Evolutionary conservation across 306 rosid genomes (phyloP).

Genomic region (Glycine latifolia): DNA sequence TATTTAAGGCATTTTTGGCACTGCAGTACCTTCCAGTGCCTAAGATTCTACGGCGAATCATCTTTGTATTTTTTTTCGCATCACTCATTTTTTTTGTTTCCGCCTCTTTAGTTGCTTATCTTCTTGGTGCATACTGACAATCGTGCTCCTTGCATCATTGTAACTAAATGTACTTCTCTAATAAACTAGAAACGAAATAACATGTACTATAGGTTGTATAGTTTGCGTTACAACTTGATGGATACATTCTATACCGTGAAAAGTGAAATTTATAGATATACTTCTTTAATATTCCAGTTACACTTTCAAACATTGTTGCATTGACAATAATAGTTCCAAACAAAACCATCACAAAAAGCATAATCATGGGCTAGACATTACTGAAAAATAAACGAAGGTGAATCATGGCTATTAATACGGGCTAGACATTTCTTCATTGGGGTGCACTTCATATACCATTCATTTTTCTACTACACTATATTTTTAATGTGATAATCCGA

Average conservation of each 20-base stretch:
- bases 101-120: slow-evolving; percentile 8
- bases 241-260: slow-evolving; percentile 16
- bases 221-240: slow-evolving; percentile 30
- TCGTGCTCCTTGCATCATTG: slow-evolving; percentile 40
- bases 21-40: slow-evolving; percentile 23
- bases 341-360: no score
- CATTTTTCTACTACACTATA: no score
- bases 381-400: no score
- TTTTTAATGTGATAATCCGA: no score
- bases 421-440: no score
- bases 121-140: slow-evolving; percentile 29
- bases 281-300: no score
- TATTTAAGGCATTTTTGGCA: slow-evolving; percentile 37
- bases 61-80: slow-evolving; percentile 18
- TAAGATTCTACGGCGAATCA: slow-evolving; percentile 31
- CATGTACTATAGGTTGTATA: slow-evolving; percentile 15
- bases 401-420: no score
- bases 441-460: no score
- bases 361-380: no score
- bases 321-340: no score
- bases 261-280: slow-evolving; percentile 12
- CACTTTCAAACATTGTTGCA: no score
- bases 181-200: slow-evolving; percentile 26
- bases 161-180: slow-evolving; percentile 34
- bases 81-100: slow-evolving; percentile 31